Base-by-base conservation (phyloP, 2,329 filamentous ascomycete genomes). In the Fusarium liriodendri region DNA sequence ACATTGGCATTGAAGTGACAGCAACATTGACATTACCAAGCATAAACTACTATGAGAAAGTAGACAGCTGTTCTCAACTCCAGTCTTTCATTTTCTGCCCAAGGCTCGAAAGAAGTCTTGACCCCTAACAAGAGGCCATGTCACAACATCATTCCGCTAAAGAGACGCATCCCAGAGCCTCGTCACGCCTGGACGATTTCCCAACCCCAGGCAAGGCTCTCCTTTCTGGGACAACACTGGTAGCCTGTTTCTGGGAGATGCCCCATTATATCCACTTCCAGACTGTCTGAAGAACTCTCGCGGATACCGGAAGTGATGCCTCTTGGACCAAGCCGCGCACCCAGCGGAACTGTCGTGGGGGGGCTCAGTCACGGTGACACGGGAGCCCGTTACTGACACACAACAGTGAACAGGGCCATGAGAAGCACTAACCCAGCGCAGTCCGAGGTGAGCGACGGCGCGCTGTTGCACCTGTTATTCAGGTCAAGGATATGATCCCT, bases 81-180 rank as follows among this genome's bases (percentile, higher is more conserved):
- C 18, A n/a, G 10, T 32, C 20, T 32, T n/a, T 27, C 11, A 2
- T 8, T 32, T 32, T 8, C 27, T 52, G 25, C 10, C 38, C 58
- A 54, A 62, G 61, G 58, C 69, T 63, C 71, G 62, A 74, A 74
- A 74, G 61, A 69, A 65, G 50, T 22, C 50, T 62, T 69, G 20
- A 13, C 65, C 60, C 61, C 52, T 38, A 52, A 61, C 57, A 3
- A 50, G 61, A 63, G 64, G 68, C 69, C 58, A 64, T 58, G 61
- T 66, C 71, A 60, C 68, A 59, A 66, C 61, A 42, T 69, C 63
- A 60, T 47, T 50, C 71, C 71, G 54, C 38, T 63, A 62, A 42
- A 62, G 63, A 74, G 68, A 74, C 52, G 57, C 68, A 72, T 55
- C 45, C 7, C 32, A 69, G 58, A 72, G 58, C 61, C 64, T 72